These are phyloP conservation scores for thale cress (Arabidopsis thaliana) DNA, from an alignment of 345 rosid species.

Conservation along the genomic window DNA sequence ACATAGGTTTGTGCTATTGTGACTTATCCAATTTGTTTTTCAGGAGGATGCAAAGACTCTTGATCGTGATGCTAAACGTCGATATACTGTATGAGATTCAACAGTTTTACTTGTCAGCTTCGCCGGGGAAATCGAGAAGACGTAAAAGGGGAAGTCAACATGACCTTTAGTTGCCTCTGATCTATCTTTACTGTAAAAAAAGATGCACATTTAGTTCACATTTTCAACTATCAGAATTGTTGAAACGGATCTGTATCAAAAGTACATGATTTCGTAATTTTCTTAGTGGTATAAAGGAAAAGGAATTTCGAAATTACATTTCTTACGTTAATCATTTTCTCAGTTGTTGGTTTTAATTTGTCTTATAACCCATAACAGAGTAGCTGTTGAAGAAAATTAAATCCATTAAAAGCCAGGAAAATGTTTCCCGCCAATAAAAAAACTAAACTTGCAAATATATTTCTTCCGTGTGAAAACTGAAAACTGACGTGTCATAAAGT, in stretches of 20 bases:
- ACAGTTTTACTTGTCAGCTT: slow-evolving; percentile 20
- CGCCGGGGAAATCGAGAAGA: slow-evolving; percentile 8
- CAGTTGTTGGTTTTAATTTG: not conserved
- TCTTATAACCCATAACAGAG: not conserved
- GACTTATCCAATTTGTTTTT: slow-evolving; percentile 17
- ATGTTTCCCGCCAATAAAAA: not conserved
- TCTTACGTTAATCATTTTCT: not conserved
- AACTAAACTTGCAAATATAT: not conserved
- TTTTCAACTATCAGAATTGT: slow-evolving; percentile 21
- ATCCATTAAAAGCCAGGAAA: not conserved
- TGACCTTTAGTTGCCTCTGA: slow-evolving; percentile 17
- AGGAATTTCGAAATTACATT: not conserved
- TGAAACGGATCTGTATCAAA: slow-evolving; percentile 11
- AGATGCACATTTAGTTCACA: slow-evolving; percentile 27
- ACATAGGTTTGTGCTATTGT: slow-evolving; percentile 20
- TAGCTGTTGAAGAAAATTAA: slow-evolving; percentile 2
- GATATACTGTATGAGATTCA: slow-evolving; percentile 56
- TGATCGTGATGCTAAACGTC: slow-evolving; percentile 63
- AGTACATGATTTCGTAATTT: slow-evolving; percentile 23
- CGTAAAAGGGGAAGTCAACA: slow-evolving; percentile 10
- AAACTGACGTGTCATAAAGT: not conserved
- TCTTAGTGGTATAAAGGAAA: slow-evolving; percentile 20
- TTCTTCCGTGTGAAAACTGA: not conserved
- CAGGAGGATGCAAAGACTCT: slow-evolving; percentile 90
- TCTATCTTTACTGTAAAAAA: slow-evolving; percentile 18